A percentile compares a stretch with the other conserved stretches of the same genome.
phyloP scores from a whole-genome alignment of 129 eudicot species.

The Artemisia tridentata region DNA sequence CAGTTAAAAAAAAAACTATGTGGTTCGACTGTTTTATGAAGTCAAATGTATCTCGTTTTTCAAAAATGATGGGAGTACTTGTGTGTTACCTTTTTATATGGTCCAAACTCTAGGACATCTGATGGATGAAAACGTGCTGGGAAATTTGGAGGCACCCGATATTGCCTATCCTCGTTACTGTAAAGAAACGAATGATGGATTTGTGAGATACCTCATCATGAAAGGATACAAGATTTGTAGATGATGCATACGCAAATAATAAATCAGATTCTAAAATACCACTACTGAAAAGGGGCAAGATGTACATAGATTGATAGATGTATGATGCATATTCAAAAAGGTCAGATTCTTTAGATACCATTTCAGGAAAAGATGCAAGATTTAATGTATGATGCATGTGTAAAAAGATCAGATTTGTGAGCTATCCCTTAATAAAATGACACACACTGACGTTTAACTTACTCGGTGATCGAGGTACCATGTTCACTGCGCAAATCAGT shows the following conservation, averaged over 20 bases:
- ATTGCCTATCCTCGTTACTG: conserved; percentile 82
- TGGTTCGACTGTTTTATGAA: neutral
- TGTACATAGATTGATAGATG: neutral
- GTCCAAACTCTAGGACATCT: conserved; percentile 74
- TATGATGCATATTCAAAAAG: neutral
- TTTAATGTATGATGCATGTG: neutral
- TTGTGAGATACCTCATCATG: neutral
- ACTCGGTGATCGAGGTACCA: conserved; percentile 89
- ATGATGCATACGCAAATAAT: neutral
- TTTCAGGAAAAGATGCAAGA: conserved; percentile 12
- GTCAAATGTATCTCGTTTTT: conserved; percentile 9
- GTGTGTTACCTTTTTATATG: conserved; percentile 58
- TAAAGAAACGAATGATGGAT: neutral
- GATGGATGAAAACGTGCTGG: conserved; percentile 88
- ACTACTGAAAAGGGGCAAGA: neutral
- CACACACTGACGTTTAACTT: conserved; percentile 28
- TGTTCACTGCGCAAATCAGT: conserved; percentile 87
- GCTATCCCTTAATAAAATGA: neutral
- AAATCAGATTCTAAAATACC: neutral
- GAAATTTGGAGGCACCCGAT: conserved; percentile 69
- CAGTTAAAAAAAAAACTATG: neutral
- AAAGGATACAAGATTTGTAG: neutral
- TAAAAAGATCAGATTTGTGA: neutral
- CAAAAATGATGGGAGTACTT: neutral
- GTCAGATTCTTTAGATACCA: neutral